These are phyloP conservation scores for Chrysosphaeria jannelii DNA, from an alignment of 2,329 filamentous ascomycete species.

Conservation along the genomic window DNA sequence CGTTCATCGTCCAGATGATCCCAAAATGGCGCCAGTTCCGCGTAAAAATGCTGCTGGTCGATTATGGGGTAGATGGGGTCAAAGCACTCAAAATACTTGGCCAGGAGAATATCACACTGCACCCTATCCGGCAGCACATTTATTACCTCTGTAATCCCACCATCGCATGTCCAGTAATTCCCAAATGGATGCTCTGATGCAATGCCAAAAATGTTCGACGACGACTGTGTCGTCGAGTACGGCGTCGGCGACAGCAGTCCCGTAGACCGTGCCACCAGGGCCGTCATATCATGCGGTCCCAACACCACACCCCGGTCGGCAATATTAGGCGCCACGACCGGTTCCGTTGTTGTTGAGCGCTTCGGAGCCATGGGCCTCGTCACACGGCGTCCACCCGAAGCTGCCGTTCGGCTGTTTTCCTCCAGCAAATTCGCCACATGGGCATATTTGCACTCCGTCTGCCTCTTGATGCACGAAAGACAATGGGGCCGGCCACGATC, in stretches of 20 bases:
- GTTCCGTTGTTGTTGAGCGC: too few species aligned
- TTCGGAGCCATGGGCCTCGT: conserved; percentile 23
- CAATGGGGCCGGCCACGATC: conserved; percentile 43
- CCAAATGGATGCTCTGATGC: conserved; percentile 52
- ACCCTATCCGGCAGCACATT: conserved; percentile 45
- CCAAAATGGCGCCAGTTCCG: conserved; percentile 58
- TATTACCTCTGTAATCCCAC: conserved; percentile 45
- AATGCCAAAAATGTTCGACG: conserved; percentile 55
- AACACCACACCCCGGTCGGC: conserved; percentile 21
- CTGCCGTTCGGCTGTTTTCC: conserved; percentile 25
- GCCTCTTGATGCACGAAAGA: conserved; percentile 40
- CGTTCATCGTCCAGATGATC: conserved; percentile 25
- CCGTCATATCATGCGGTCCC: too few species aligned
- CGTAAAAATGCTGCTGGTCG: conserved; percentile 43
- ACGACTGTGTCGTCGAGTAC: conserved; percentile 35
- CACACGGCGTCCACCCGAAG: conserved; percentile 19
- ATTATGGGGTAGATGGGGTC: conserved; percentile 63
- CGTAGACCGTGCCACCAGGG: conserved; percentile 23
- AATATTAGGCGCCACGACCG: conserved; percentile 19
- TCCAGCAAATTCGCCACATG: conserved; percentile 49
- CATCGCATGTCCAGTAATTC: conserved; percentile 62
- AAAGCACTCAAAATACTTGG: conserved; percentile 36
- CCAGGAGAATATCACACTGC: conserved; percentile 40
- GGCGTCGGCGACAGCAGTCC: conserved; percentile 42
- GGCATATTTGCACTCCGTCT: conserved; percentile 47